phyloP scores from a whole-genome alignment of 2,329 filamentous ascomycete species.

The Venturia pyrina region DNA sequence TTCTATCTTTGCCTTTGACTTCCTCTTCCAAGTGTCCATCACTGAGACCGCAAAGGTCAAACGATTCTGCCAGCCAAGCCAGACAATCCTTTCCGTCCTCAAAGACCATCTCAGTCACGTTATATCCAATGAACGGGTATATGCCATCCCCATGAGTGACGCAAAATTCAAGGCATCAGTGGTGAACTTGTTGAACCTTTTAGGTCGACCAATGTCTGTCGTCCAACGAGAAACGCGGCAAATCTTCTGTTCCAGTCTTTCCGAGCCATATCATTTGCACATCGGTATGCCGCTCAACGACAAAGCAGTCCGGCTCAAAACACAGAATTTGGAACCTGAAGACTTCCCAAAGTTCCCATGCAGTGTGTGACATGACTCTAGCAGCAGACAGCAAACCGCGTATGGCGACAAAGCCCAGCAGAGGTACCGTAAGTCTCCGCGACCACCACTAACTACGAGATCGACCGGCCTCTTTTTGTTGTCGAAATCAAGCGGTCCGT shows the following conservation, averaged over 20 bases:
- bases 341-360: neutral
- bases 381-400: neutral
- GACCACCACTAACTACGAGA: neutral
- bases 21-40: no score
- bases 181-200: neutral
- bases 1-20: no score
- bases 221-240: neutral
- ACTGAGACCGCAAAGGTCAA: no score
- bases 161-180: neutral
- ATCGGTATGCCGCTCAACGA: neutral
- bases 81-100: neutral
- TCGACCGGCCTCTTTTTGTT: neutral
- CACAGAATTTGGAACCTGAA: neutral
- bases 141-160: neutral
- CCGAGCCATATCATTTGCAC: neutral
- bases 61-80: no score
- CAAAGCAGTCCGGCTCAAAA: neutral
- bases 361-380: conserved; percentile 1
- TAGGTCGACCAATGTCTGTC: neutral
- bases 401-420: neutral
- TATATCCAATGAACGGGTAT: neutral
- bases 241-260: neutral
- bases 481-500: neutral
- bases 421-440: neutral
- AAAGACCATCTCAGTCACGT: neutral